Conservation (phyloP, 129 eudicot species). For the Flaveria linearis region DNA sequence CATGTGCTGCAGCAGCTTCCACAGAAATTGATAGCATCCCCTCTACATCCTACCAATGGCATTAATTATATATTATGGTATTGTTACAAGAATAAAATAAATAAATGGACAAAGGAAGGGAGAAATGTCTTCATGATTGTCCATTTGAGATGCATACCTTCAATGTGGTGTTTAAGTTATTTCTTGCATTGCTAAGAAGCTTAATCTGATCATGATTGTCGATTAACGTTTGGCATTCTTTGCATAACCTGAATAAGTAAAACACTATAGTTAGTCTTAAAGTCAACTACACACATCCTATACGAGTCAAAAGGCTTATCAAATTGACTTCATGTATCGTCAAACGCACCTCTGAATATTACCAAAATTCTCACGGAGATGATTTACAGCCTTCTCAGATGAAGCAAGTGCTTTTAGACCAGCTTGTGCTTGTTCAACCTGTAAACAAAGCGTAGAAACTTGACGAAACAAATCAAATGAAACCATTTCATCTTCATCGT, state of each 20-base stretch:
- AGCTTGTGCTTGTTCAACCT: slow-evolving; percentile 99
- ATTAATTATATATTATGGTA: not conserved
- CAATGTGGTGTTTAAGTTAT: slow-evolving; percentile 89
- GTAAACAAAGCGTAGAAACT: slow-evolving; percentile 28
- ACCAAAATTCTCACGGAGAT: slow-evolving; percentile 80
- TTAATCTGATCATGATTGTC: slow-evolving; percentile 98
- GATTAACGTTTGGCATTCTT: slow-evolving; percentile 96
- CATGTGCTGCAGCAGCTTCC: slow-evolving; percentile 94
- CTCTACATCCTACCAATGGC: slow-evolving; percentile 74
- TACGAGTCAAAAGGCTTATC: slow-evolving; percentile 9
- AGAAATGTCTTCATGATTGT: slow-evolving; percentile 15
- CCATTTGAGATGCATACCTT: slow-evolving; percentile 49
- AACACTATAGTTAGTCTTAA: slow-evolving; percentile 19
- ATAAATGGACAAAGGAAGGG: not conserved
- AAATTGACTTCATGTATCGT: slow-evolving; percentile 2
- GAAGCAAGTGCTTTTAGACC: slow-evolving; percentile 85
- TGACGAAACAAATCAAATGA: not conserved
- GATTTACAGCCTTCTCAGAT: slow-evolving; percentile 67
- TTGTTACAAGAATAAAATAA: not conserved
- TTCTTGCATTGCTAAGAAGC: slow-evolving; percentile 93
- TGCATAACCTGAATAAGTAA: slow-evolving; percentile 66
- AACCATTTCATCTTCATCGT: too few species aligned
- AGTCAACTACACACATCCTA: not conserved
- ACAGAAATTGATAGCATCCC: slow-evolving; percentile 98
- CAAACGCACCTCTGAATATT: slow-evolving; percentile 75